Conservation (phyloP, 2,329 filamentous ascomycete genomes). For the Colletotrichum sp. region DNA sequence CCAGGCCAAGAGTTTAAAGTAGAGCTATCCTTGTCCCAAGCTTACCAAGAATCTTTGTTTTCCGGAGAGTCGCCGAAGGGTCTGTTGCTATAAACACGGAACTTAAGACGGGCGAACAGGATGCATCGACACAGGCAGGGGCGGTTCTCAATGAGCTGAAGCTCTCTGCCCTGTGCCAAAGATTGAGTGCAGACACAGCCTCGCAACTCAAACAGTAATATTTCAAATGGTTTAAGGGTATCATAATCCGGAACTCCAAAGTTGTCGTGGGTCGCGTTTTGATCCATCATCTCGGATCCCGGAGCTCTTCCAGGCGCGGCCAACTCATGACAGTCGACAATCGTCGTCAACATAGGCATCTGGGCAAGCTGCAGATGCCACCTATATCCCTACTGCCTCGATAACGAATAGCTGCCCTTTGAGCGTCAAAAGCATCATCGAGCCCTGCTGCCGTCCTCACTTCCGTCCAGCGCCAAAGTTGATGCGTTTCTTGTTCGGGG, state of each 20-base stretch:
- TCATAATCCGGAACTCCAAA: constrained; percentile 2
- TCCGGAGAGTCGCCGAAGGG: background rate
- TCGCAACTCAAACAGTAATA: background rate
- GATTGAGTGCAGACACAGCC: background rate
- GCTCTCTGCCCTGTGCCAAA: background rate
- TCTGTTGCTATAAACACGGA: background rate
- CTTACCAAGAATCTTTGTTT: background rate
- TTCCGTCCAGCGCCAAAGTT: constrained; percentile 62
- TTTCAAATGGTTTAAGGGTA: background rate
- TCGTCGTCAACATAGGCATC: background rate
- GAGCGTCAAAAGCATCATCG: background rate
- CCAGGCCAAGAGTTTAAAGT: background rate
- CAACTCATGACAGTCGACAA: background rate
- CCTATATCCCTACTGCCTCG: background rate
- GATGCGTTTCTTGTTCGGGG: constrained; percentile 59
- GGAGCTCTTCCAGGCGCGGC: background rate
- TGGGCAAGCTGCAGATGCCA: background rate
- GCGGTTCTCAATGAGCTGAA: background rate
- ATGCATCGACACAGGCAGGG: background rate
- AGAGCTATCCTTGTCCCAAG: background rate
- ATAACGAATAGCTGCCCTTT: background rate
- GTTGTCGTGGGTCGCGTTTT: background rate
- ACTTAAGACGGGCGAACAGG: background rate
- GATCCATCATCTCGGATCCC: background rate
- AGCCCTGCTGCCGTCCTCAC: constrained; percentile 25